A percentile compares a stretch with the other conserved stretches of the same genome.
These are phyloP conservation scores for Paxillus involutus DNA, from an alignment of 768 basidiomycete genomes.

Conservation along the genomic window DNA sequence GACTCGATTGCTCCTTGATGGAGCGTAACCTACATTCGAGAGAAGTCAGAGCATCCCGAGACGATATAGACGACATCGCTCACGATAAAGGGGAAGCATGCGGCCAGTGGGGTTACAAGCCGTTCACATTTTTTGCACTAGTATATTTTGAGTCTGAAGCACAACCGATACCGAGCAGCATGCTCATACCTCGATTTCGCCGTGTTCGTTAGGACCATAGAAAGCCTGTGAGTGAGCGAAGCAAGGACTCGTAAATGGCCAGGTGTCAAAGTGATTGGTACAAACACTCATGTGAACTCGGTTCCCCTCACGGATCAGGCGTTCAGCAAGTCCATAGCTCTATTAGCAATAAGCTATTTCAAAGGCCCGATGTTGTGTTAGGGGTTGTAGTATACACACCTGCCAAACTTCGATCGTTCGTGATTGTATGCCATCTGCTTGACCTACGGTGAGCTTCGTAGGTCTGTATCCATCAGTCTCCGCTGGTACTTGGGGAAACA, in stretches of 20 bases:
- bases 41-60: no score
- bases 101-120: constrained; percentile 56
- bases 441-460: constrained; percentile 38
- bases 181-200: constrained; percentile 49
- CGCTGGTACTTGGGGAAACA: no score
- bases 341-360: constrained; percentile 19
- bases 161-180: constrained; percentile 16
- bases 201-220: constrained; percentile 58
- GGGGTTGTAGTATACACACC: constrained; percentile 17
- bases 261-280: not conserved
- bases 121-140: constrained; percentile 60
- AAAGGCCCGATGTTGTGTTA: not conserved
- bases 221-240: constrained; percentile 48
- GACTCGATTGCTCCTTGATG: constrained; percentile 34
- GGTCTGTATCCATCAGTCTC: constrained; percentile 27
- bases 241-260: no score
- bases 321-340: constrained; percentile 72
- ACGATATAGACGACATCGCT: no score
- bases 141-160: no score
- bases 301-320: constrained; percentile 54
- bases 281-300: constrained; percentile 65
- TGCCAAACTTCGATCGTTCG: constrained; percentile 50
- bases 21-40: constrained; percentile 18
- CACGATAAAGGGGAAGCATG: constrained; percentile 65
- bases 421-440: constrained; percentile 51